phyloP scores from a whole-genome alignment of 805 yeast species.

The Nakazawaea ishiwadae region DNA sequence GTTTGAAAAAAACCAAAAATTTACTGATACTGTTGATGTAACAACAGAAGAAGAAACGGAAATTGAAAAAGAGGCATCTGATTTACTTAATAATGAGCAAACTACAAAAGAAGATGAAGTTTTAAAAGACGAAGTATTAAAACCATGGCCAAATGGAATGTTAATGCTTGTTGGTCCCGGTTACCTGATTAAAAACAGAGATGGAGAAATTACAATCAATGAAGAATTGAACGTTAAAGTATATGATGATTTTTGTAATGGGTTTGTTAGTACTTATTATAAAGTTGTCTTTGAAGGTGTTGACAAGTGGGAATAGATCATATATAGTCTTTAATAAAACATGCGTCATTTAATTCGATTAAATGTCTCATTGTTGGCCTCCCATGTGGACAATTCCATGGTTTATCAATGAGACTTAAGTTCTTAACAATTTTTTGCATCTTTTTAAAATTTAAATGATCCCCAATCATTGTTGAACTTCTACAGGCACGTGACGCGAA shows the following conservation, averaged over 20 bases:
- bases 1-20: no score
- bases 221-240: not conserved
- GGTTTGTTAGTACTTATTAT: conserved; percentile 7
- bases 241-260: conserved; percentile 8
- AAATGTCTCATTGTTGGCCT: conserved; percentile 95
- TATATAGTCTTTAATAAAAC: conserved; percentile 39
- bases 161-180: conserved; percentile 5
- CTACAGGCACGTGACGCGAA: conserved; percentile 96
- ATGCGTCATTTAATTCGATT: conserved; percentile 45
- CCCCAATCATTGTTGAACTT: conserved; percentile 91
- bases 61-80: no score
- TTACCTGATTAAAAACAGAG: conserved; percentile 1
- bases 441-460: conserved; percentile 45
- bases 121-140: not conserved
- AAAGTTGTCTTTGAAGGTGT: conserved; percentile 3
- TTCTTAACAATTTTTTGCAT: conserved; percentile 71
- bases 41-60: no score
- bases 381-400: conserved; percentile 98
- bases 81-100: no score
- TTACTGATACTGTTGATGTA: not conserved
- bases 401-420: conserved; percentile 72
- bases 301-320: not conserved
- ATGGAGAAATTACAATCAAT: conserved; percentile 1
- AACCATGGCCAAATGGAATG: conserved; percentile 6
- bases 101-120: not conserved